Conservation (phyloP, 169 alveolate genomes). For the Cyclospora cayetanensis region DNA sequence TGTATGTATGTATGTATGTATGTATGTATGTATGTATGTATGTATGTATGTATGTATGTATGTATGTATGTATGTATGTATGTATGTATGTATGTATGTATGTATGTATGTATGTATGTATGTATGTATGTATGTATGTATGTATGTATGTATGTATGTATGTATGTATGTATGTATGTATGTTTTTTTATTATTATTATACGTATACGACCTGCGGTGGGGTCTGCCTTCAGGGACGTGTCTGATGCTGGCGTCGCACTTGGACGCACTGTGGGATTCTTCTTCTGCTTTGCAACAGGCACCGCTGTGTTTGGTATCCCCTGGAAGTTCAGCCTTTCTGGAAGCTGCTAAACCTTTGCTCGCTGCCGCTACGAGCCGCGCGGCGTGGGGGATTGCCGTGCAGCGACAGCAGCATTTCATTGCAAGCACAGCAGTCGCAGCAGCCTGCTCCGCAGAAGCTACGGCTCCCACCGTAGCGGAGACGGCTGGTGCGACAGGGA, state of each 20-base stretch:
- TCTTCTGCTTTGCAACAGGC: not conserved
- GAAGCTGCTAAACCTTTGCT: not conserved
- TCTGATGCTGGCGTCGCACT: not conserved
- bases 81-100: no score
- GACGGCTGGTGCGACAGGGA: not conserved
- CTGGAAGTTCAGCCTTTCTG: not conserved
- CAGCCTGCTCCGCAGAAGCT: not conserved
- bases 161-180: no score
- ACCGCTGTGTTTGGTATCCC: not conserved
- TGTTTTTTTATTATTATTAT: no score
- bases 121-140: no score
- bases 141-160: no score
- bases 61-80: no score
- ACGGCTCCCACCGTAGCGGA: not conserved
- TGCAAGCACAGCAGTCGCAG: not conserved
- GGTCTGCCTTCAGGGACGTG: not conserved
- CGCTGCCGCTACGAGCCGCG: not conserved
- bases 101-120: no score
- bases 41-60: no score
- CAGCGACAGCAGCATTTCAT: not conserved
- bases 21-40: no score
- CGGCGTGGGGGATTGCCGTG: not conserved
- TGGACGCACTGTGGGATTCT: not conserved
- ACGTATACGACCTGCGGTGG: no score
- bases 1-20: no score